Conservation (phyloP, 2,329 filamentous ascomycete species). For the Cryphonectria parasitica region DNA sequence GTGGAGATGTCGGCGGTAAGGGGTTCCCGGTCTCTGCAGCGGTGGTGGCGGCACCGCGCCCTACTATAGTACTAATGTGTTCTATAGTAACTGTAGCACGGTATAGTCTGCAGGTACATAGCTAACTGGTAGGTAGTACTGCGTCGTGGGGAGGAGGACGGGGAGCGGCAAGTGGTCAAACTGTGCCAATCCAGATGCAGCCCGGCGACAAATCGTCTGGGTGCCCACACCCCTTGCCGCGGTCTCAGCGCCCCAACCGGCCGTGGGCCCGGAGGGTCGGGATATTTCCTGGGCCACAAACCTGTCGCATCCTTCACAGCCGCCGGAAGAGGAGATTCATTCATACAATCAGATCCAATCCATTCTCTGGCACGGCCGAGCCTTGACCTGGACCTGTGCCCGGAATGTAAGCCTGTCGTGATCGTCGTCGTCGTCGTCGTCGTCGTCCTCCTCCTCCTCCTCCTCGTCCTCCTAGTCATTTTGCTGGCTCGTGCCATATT, state of each 20-base stretch:
- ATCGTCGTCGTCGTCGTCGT: background rate
- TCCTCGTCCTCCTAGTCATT: background rate
- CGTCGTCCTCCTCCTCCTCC: background rate
- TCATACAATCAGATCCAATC: background rate
- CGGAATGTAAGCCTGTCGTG: conserved; percentile 3
- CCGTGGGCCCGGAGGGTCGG: background rate
- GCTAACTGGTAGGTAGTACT: background rate
- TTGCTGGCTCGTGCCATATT: background rate
- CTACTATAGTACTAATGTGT: background rate
- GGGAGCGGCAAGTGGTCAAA: background rate
- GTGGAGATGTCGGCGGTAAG: conserved; percentile 16
- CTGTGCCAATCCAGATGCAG: background rate
- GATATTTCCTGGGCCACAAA: background rate
- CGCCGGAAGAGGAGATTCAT: background rate
- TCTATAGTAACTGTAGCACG: background rate
- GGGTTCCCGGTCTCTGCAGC: conserved; percentile 13
- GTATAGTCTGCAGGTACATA: background rate
- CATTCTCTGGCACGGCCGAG: background rate
- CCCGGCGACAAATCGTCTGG: conserved; percentile 9
- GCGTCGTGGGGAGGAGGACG: background rate
- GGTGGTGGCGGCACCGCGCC: conserved; percentile 8
- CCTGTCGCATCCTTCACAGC: background rate
- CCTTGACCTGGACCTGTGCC: background rate
- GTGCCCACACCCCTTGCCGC: conserved; percentile 10
- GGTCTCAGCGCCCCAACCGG: background rate